Evolutionary conservation across 116 monocot species (phyloP).

Genomic region (Trichopus zeylanicus): DNA sequence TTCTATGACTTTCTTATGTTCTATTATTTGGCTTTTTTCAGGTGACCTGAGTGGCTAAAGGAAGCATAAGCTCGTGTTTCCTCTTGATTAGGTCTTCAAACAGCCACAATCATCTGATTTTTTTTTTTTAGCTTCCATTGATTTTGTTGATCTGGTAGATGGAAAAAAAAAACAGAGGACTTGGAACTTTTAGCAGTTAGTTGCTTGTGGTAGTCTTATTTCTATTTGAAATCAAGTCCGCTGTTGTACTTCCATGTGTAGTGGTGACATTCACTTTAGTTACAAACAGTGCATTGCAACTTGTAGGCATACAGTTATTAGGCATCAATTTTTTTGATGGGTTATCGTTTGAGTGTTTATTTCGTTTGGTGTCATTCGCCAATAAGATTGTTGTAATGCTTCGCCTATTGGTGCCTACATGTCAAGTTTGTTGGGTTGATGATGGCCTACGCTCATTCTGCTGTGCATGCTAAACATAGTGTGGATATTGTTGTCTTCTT

Average conservation of each 20-base stretch:
- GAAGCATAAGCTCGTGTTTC: slow-evolving; percentile 27
- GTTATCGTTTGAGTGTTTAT: too few species aligned
- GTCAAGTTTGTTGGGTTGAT: too few species aligned
- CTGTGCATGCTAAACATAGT: too few species aligned
- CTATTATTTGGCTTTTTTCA: slow-evolving; percentile 42
- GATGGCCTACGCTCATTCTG: too few species aligned
- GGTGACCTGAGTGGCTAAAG: slow-evolving; percentile 40
- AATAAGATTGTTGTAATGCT: too few species aligned
- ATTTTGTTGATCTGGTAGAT: slow-evolving; percentile 9
- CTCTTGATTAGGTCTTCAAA: slow-evolving; percentile 33
- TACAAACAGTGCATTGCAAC: slow-evolving; percentile 2
- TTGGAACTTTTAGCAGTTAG: slow-evolving; percentile 24
- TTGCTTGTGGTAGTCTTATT: slow-evolving; percentile 12
- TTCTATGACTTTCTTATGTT: slow-evolving; percentile 14
- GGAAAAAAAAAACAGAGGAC: slow-evolving; percentile 15
- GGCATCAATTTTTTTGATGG: neutral
- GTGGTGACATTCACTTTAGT: slow-evolving; percentile 9
- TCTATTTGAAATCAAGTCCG: slow-evolving; percentile 14
- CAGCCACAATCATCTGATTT: slow-evolving; percentile 7
- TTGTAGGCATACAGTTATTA: neutral
- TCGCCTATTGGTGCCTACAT: too few species aligned
- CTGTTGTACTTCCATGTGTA: slow-evolving; percentile 9
- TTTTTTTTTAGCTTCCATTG: slow-evolving; percentile 6
- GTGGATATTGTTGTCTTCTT: too few species aligned
- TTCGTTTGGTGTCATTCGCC: too few species aligned